Percentiles rank a stretch among this genome's conserved stretches.
phyloP scores from a whole-genome alignment of 768 basidiomycete species.

The Kondoa malvinella region DNA sequence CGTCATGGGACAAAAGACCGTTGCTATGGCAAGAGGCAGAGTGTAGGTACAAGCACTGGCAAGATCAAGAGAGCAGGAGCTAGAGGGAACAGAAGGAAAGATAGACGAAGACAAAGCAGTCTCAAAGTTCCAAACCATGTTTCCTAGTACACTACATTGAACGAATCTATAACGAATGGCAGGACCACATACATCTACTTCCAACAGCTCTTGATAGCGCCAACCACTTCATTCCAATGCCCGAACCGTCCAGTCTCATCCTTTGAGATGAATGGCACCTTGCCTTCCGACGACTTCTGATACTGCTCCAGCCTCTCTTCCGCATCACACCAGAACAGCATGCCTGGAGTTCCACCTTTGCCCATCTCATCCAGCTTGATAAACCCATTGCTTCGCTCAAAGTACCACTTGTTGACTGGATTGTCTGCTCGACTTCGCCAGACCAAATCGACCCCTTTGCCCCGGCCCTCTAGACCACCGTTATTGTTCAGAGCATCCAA shows the following conservation, averaged over 20 bases:
- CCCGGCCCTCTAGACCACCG: conserved; percentile 69
- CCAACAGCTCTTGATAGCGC: neutral
- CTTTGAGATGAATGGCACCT: neutral
- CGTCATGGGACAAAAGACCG: too few species aligned
- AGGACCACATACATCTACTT: too few species aligned
- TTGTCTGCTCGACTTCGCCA: conserved; percentile 89
- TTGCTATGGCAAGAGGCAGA: too few species aligned
- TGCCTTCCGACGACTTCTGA: neutral
- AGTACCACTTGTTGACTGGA: conserved; percentile 98
- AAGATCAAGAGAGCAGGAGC: too few species aligned
- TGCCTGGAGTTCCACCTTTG: conserved; percentile 35
- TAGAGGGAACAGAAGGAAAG: too few species aligned
- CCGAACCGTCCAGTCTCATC: neutral
- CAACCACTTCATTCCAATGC: conserved; percentile 5
- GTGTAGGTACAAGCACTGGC: too few species aligned
- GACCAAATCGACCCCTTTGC: conserved; percentile 81
- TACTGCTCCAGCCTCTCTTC: conserved; percentile 19
- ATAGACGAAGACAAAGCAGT: too few species aligned
- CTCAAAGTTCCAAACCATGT: too few species aligned
- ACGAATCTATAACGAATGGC: too few species aligned
- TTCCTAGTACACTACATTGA: too few species aligned
- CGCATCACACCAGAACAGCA: conserved; percentile 95
- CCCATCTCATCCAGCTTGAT: conserved; percentile 40
- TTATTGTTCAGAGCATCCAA: conserved; percentile 84
- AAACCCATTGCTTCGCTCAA: conserved; percentile 85